A percentile compares a stretch with the other conserved stretches of the same genome.
Conservation (phyloP, 352 stramenopile species). For the Phytophthora palmivora region DNA sequence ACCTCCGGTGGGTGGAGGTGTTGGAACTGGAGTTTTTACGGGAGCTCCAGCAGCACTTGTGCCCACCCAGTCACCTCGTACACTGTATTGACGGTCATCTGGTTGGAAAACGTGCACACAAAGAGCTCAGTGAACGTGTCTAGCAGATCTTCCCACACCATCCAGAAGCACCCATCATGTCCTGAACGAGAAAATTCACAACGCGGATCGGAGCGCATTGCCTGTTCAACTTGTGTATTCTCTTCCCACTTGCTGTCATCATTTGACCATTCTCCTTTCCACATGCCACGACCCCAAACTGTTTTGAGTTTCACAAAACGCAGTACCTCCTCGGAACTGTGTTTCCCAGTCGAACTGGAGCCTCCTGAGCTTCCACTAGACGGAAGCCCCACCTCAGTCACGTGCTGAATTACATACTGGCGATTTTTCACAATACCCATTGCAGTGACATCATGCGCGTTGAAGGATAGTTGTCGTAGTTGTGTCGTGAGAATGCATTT, state of each 20-base stretch:
- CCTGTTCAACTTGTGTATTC: slow-evolving; percentile 73
- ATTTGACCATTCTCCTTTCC: slow-evolving; percentile 86
- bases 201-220: slow-evolving; percentile 60
- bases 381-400: slow-evolving; percentile 60
- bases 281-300: slow-evolving; percentile 80
- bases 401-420: slow-evolving; percentile 75
- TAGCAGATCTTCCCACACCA: slow-evolving; percentile 80
- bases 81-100: slow-evolving; percentile 58
- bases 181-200: slow-evolving; percentile 76
- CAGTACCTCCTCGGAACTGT: slow-evolving; percentile 29
- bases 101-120: slow-evolving; percentile 52
- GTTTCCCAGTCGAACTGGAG: not conserved
- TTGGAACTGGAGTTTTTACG: slow-evolving; percentile 5
- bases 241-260: slow-evolving; percentile 89
- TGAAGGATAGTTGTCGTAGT: slow-evolving; percentile 75
- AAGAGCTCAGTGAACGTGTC: slow-evolving; percentile 79
- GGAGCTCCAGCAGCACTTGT: slow-evolving; percentile 52
- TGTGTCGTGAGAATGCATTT: slow-evolving; percentile 75
- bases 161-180: slow-evolving; percentile 85
- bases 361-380: slow-evolving; percentile 6
- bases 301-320: slow-evolving; percentile 86
- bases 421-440: slow-evolving; percentile 80
- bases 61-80: slow-evolving; percentile 52
- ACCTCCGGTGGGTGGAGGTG: slow-evolving; percentile 8
- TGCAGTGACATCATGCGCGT: slow-evolving; percentile 60